Conservation (phyloP, 2,329 filamentous ascomycete species). For the Epicoccum nigrum region DNA sequence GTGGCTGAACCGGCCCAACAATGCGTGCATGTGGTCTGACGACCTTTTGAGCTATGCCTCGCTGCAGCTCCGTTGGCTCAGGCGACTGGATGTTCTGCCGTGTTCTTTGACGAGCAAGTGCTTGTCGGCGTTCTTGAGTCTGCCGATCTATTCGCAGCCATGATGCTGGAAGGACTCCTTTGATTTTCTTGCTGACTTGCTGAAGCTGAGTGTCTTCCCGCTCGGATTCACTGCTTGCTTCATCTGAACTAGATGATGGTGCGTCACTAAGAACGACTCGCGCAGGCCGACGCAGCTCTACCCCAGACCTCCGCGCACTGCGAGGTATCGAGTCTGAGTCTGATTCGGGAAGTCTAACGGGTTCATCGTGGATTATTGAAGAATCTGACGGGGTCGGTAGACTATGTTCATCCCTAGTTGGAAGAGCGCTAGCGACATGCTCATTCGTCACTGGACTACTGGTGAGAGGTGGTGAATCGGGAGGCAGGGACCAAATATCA, state of each 20-base stretch:
- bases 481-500: slow-evolving; percentile 49
- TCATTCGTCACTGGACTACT: slow-evolving; percentile 34
- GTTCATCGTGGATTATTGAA: slow-evolving; percentile 33
- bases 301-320: slow-evolving; percentile 19
- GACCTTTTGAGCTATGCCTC: slow-evolving; percentile 43
- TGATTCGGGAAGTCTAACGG: slow-evolving; percentile 19
- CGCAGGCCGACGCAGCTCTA: slow-evolving; percentile 17
- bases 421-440: slow-evolving; percentile 7
- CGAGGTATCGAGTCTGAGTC: slow-evolving; percentile 31
- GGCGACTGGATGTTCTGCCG: slow-evolving; percentile 24
- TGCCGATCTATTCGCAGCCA: slow-evolving; percentile 57
- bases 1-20: not conserved
- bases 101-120: slow-evolving; percentile 23
- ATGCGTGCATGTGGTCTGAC: slow-evolving; percentile 17
- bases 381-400: slow-evolving; percentile 43
- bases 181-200: slow-evolving; percentile 51
- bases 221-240: slow-evolving; percentile 36
- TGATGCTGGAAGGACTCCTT: slow-evolving; percentile 57
- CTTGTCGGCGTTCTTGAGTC: slow-evolving; percentile 35
- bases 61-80: slow-evolving; percentile 35
- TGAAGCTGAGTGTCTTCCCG: slow-evolving; percentile 41
- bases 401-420: slow-evolving; percentile 20
- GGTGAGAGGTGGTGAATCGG: slow-evolving; percentile 51
- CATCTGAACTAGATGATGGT: slow-evolving; percentile 26
- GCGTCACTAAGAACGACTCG: slow-evolving; percentile 29